Evolutionary conservation across 2,329 filamentous ascomycete species (phyloP), one percentile per base, ranked within the genome.

Genomic region (Coniochaeta pulveracea): DNA sequence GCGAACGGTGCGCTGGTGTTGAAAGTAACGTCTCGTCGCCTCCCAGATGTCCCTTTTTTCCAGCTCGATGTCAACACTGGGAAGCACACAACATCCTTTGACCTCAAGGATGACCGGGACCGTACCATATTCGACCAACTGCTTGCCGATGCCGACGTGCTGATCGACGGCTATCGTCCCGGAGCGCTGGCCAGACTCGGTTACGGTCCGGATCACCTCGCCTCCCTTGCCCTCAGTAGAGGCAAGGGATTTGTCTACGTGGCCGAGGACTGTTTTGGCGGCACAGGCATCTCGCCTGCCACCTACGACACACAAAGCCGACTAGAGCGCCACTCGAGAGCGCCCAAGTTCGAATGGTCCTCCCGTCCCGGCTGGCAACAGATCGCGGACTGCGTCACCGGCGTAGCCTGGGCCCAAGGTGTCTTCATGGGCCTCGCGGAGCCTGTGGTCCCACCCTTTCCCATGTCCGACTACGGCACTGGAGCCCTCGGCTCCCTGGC

Each of bases 1-100:
- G 80, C 83, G 40, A 79, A 85, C 47, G 82, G 82, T 3, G 81
- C 81, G 6, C 70, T 78, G 34, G 80, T 86, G 1, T 64, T 86
- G 42, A 81, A 84, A 45, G 64, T 85, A 28, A 85, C 79, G 3
- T 74, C 72, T 6, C 69, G 76, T 0, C 60, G 72, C 28, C 61
- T 85, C n/a, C 71, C 72, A 4, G 80, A 84, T 39, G 74, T 84
- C 2, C 76, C 77, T 0, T 79, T 80, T 53, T 82, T 82, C 52
- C 78, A 83, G 43, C 68, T 82, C 1, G 79, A 84, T 42, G 72
- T 76, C 10, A 84, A 83, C 47, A 72, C 76, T 47, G 80, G 80
- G 16, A 85, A 85, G 49, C 76, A 77, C 41, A 66, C 75, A 1
- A 63, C 66, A 2, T 72, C 78, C 14, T 56, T 85, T 5, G 67